A percentile compares a stretch with the other conserved stretches of the same genome.
These are phyloP conservation scores for Drechslera avenae DNA, from an alignment of 2,329 filamentous ascomycete genomes.

Conservation along the genomic window DNA sequence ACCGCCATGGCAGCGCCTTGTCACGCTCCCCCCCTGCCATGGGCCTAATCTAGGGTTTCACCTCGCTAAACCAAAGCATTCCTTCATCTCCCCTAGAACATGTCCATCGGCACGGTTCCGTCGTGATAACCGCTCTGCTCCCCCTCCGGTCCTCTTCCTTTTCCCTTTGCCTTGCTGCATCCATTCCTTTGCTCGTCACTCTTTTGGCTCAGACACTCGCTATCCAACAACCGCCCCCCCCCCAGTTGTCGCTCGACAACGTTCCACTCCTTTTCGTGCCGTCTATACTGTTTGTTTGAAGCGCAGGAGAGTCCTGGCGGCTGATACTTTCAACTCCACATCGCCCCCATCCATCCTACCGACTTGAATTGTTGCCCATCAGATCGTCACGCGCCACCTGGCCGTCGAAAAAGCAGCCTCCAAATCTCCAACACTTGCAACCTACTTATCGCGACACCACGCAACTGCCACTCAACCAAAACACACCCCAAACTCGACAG, in stretches of 20 bases:
- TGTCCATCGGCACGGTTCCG: slow-evolving; percentile 24
- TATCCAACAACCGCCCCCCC: slow-evolving; percentile 26
- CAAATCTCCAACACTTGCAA: slow-evolving; percentile 3
- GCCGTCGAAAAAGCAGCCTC: slow-evolving; percentile 7
- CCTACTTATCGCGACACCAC: background rate
- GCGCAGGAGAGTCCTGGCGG: slow-evolving; percentile 34
- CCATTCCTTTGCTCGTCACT: slow-evolving; percentile 39
- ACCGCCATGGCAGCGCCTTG: slow-evolving; percentile 12
- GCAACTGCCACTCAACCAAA: slow-evolving; percentile 7
- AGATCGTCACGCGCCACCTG: background rate
- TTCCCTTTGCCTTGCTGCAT: slow-evolving; percentile 23
- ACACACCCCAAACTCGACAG: slow-evolving; percentile 5
- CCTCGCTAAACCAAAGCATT: slow-evolving; percentile 43
- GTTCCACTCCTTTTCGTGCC: slow-evolving; percentile 39
- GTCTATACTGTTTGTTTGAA: slow-evolving; percentile 23
- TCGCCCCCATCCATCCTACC: background rate
- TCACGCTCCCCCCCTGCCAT: slow-evolving; percentile 19
- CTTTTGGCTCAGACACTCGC: slow-evolving; percentile 35
- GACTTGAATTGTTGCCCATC: background rate
- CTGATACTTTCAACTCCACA: slow-evolving; percentile 8
- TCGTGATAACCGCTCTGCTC: slow-evolving; percentile 37
- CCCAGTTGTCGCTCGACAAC: slow-evolving; percentile 21
- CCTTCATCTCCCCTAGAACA: slow-evolving; percentile 46
- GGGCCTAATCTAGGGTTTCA: slow-evolving; percentile 42
- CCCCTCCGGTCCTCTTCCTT: slow-evolving; percentile 21